Conservation (phyloP, 495 filamentous ascomycete genomes). For the Parathielavia hyrcaniae region DNA sequence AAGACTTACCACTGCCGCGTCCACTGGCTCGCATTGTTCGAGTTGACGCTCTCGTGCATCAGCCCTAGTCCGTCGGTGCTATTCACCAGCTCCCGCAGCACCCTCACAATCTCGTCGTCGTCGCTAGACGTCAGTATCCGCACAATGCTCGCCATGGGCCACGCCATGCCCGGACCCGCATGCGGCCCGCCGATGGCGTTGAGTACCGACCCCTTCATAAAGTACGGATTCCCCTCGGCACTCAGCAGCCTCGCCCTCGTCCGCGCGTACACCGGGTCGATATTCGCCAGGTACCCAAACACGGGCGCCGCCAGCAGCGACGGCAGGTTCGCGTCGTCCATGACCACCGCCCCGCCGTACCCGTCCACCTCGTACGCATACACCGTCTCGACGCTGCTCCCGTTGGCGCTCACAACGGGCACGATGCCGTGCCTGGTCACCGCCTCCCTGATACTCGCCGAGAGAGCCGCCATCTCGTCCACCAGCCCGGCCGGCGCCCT, state of each 20-base stretch:
- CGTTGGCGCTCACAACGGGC: constrained; percentile 18
- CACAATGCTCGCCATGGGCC: constrained; percentile 56
- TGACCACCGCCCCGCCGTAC: constrained; percentile 46
- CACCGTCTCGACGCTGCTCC: constrained; percentile 29
- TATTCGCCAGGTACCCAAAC: constrained; percentile 41
- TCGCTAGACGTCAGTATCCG: constrained; percentile 38
- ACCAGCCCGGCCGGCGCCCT: constrained; percentile 31
- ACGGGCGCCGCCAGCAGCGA: constrained; percentile 50
- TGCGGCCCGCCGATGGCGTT: constrained; percentile 54
- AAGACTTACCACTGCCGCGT: constrained; percentile 51
- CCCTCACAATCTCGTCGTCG: constrained; percentile 44
- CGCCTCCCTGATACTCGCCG: constrained; percentile 40
- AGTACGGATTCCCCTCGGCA: constrained; percentile 49
- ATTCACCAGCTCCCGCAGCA: constrained; percentile 44
- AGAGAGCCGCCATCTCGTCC: constrained; percentile 44
- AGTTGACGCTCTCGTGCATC: constrained; percentile 57
- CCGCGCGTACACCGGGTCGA: constrained; percentile 45
- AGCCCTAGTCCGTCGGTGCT: constrained; percentile 53
- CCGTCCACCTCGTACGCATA: constrained; percentile 60
- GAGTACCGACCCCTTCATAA: constrained; percentile 48
- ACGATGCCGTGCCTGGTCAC: constrained; percentile 50
- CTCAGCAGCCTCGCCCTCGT: constrained; percentile 48
- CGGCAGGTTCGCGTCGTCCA: constrained; percentile 62
- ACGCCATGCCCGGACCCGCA: constrained; percentile 49
- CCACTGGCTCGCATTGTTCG: constrained; percentile 46